A percentile compares a stretch with the other conserved stretches of the same genome.
phyloP scores from a whole-genome alignment of 164 flowering plant genomes.

The Brasenia schreberi region DNA sequence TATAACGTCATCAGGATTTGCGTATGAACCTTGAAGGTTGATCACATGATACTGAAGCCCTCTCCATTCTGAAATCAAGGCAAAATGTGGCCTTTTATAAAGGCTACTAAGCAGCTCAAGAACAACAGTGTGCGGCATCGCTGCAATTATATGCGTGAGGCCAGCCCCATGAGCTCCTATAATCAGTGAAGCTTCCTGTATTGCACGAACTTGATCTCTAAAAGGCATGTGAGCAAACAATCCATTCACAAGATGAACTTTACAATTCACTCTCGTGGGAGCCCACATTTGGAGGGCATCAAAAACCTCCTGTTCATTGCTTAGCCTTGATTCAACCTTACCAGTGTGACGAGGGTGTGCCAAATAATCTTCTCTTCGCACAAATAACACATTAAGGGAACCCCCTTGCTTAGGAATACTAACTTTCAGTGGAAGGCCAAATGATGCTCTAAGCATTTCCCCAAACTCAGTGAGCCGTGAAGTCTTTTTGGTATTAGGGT shows the following conservation, averaged over 20 bases:
- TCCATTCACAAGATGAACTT: constrained; percentile 66
- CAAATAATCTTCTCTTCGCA: constrained; percentile 87
- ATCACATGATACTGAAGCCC: constrained; percentile 82
- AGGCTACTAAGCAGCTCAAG: constrained; percentile 73
- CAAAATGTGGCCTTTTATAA: constrained; percentile 88
- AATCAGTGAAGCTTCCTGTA: constrained; percentile 88
- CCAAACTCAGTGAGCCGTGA: constrained; percentile 93
- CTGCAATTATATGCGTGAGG: constrained; percentile 81
- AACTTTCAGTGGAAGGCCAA: constrained; percentile 47
- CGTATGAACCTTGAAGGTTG: constrained; percentile 55
- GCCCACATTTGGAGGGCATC: constrained; percentile 58
- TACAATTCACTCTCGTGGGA: constrained; percentile 29
- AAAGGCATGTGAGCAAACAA: constrained; percentile 88
- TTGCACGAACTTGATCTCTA: constrained; percentile 84
- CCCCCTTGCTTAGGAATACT: constrained; percentile 22
- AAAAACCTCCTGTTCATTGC: constrained; percentile 86
- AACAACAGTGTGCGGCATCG: constrained; percentile 51
- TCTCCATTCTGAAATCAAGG: constrained; percentile 68
- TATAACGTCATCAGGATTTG: constrained; percentile 44
- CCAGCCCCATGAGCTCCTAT: constrained; percentile 99
- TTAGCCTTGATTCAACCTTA: constrained; percentile 70
- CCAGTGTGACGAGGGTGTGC: constrained; percentile 96
- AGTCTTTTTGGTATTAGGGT: constrained; percentile 59
- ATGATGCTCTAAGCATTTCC: constrained; percentile 82
- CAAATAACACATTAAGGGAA: constrained; percentile 59